Conservation (phyloP, 495 filamentous ascomycete genomes). For the Penicillium macrosclerotiorum region DNA sequence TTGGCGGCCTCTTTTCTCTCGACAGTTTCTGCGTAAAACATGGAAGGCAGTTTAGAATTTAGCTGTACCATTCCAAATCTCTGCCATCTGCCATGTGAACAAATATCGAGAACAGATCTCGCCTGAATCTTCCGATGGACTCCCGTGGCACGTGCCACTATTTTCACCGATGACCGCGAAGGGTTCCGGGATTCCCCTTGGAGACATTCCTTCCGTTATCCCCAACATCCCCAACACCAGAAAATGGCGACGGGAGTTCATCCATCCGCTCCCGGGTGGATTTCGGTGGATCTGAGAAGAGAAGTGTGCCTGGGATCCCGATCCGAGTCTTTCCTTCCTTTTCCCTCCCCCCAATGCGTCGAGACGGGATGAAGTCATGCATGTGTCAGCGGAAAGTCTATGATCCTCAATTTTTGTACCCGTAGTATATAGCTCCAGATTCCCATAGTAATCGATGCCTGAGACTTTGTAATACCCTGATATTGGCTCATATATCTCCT, state of each 20-base stretch:
- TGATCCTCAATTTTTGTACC: background rate
- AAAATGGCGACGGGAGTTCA: constrained; percentile 10
- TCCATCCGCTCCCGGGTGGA: constrained; percentile 12
- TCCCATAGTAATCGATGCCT: no score
- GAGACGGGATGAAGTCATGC: constrained; percentile 25
- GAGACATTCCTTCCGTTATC: constrained; percentile 3
- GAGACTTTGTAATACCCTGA: background rate
- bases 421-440: background rate
- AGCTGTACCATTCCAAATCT: background rate
- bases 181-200: constrained; percentile 25
- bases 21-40: no score
- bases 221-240: background rate
- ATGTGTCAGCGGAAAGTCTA: constrained; percentile 17
- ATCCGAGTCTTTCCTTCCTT: constrained; percentile 18
- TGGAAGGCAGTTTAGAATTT: no score
- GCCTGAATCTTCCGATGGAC: constrained; percentile 17
- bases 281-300: constrained; percentile 13
- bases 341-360: background rate
- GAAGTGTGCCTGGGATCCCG: constrained; percentile 4
- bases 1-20: no score
- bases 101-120: background rate
- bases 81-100: constrained; percentile 17
- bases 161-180: constrained; percentile 24
- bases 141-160: constrained; percentile 15
- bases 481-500: background rate